Evolutionary conservation across 495 filamentous ascomycete genomes (phyloP).

Genomic region (Delitschia confertaspora): DNA sequence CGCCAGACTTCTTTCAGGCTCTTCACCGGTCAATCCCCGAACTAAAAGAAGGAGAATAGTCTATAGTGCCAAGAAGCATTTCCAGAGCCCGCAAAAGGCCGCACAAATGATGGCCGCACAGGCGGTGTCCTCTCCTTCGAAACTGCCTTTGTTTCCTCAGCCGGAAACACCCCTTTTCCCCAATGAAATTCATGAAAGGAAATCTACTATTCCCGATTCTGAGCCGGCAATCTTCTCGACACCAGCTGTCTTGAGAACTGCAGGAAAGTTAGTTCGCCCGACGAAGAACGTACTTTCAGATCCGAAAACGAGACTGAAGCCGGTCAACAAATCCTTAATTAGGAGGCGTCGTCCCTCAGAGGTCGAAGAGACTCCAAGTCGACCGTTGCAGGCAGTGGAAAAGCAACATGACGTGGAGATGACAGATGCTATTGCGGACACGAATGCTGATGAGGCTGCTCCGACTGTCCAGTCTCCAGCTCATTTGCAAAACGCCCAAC

Average conservation of each 20-base stretch:
- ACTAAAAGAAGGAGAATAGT: slow-evolving; percentile 15
- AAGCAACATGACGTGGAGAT: not conserved
- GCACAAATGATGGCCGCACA: not conserved
- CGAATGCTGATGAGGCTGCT: not conserved
- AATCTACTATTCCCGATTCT: too few relatives aligned
- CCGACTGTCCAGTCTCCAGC: slow-evolving; percentile 6
- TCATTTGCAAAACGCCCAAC: not conserved
- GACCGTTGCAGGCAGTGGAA: not conserved
- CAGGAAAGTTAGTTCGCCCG: too few relatives aligned
- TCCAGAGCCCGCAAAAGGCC: not conserved
- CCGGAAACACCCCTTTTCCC: too few relatives aligned
- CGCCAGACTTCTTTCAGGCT: not conserved
- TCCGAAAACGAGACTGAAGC: too few relatives aligned
- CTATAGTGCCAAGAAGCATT: slow-evolving; percentile 11
- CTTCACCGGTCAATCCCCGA: slow-evolving; percentile 6
- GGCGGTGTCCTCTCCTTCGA: not conserved
- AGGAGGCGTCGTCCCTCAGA: not conserved
- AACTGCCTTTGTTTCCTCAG: too few relatives aligned
- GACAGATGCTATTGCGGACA: not conserved
- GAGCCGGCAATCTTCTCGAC: too few relatives aligned
- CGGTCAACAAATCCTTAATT: slow-evolving; percentile 9
- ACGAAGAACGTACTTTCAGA: too few relatives aligned
- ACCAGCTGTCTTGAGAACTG: too few relatives aligned
- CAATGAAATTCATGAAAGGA: too few relatives aligned
- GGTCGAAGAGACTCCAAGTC: not conserved